Percentiles rank a stretch among this genome's conserved stretches.
These are phyloP conservation scores for Aaosphaeria pasadenensis DNA, from an alignment of 2,329 filamentous ascomycete genomes.

Conservation along the genomic window DNA sequence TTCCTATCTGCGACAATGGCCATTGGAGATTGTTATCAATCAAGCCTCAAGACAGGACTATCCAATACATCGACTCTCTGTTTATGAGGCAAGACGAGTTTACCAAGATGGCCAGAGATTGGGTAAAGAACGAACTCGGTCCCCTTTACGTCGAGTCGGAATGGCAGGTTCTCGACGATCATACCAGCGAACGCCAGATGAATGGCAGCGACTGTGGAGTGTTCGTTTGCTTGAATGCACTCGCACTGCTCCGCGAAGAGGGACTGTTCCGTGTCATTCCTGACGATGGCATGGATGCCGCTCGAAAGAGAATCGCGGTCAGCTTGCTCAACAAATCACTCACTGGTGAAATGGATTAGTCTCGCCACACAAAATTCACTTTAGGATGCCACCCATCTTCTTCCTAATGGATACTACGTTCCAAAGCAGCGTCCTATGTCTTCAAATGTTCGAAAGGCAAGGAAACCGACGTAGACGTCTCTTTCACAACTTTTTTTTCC, in stretches of 20 bases:
- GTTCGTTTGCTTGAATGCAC: conserved; percentile 70
- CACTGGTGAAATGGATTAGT: conserved; percentile 21
- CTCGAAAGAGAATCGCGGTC: conserved; percentile 61
- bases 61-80: conserved; percentile 71
- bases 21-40: conserved; percentile 75
- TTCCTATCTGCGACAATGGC: conserved; percentile 61
- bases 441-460: no score
- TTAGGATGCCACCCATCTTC: not conserved
- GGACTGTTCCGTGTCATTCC: conserved; percentile 44
- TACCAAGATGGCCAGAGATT: conserved; percentile 40
- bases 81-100: conserved; percentile 34
- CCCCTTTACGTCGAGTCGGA: conserved; percentile 54
- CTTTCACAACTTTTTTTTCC: no score
- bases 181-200: conserved; percentile 52
- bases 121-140: conserved; percentile 59
- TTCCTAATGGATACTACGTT: no score
- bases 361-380: not conserved
- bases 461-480: no score
- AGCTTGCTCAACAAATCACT: conserved; percentile 58
- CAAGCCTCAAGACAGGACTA: conserved; percentile 56
- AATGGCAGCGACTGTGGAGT: conserved; percentile 77
- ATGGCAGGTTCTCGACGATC: conserved; percentile 48
- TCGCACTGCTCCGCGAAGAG: conserved; percentile 51
- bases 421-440: no score
- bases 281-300: conserved; percentile 55